phyloP scores from a whole-genome alignment of 768 basidiomycete genomes.

The Collybia mongolica region DNA sequence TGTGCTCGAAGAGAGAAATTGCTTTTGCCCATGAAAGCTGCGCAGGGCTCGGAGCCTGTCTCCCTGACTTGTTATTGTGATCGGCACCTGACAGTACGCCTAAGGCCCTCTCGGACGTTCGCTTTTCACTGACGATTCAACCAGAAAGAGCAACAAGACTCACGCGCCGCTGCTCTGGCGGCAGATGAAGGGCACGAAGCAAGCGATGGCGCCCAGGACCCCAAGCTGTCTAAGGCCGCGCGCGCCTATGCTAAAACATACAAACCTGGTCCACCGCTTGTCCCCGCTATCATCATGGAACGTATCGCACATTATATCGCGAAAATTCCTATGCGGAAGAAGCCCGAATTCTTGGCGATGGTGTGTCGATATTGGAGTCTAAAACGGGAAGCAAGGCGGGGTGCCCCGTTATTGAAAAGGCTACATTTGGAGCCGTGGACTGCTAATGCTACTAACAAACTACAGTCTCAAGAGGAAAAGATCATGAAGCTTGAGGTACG shows the following conservation, averaged over 20 bases:
- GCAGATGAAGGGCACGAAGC: slow-evolving; percentile 45
- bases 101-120: background rate
- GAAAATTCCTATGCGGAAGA: slow-evolving; percentile 72
- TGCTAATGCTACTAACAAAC: slow-evolving; percentile 59
- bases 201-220: slow-evolving; percentile 17
- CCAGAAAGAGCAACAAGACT: slow-evolving; percentile 70
- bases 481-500: slow-evolving; percentile 77
- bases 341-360: slow-evolving; percentile 69
- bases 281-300: slow-evolving; percentile 82
- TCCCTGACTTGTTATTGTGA: slow-evolving; percentile 84
- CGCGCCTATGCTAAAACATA: slow-evolving; percentile 91
- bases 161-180: slow-evolving; percentile 52
- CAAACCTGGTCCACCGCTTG: slow-evolving; percentile 88
- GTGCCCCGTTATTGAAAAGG: slow-evolving; percentile 90
- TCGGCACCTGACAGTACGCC: slow-evolving; percentile 82
- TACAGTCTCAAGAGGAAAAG: slow-evolving; percentile 82
- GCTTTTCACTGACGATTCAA: background rate
- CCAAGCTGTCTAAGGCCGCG: slow-evolving; percentile 69
- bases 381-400: slow-evolving; percentile 90
- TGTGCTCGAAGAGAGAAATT: slow-evolving; percentile 89
- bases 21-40: slow-evolving; percentile 83
- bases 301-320: slow-evolving; percentile 73
- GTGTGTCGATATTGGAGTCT: slow-evolving; percentile 96
- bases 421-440: slow-evolving; percentile 98
- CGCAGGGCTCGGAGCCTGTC: slow-evolving; percentile 70